Conservation (phyloP, 2,329 filamentous ascomycete genomes). For the Alternaria viburni region DNA sequence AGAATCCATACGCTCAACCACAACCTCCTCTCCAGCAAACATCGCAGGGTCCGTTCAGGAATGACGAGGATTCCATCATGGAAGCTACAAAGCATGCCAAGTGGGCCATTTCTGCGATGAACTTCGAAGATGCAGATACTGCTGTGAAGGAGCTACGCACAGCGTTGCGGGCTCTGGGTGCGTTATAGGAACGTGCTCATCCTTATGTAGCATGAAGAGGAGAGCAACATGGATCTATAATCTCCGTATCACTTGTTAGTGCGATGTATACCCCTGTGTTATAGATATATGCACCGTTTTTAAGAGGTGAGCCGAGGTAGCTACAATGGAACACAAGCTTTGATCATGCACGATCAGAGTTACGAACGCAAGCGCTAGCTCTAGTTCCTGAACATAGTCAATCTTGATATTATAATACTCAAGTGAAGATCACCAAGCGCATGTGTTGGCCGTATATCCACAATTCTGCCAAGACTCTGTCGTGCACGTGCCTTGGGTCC, state of each 20-base stretch:
- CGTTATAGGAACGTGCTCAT: conserved; percentile 28
- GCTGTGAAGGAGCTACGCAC: conserved; percentile 83
- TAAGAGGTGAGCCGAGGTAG: background rate
- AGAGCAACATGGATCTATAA: background rate
- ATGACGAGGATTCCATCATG: conserved; percentile 73
- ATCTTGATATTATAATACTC: no score
- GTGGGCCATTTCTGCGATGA: conserved; percentile 94
- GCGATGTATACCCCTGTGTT: conserved; percentile 23
- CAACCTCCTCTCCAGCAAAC: conserved; percentile 21
- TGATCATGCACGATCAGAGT: no score
- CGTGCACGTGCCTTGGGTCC: conserved; percentile 22
- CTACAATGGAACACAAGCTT: background rate
- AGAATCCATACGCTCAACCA: conserved; percentile 27
- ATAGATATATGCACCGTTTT: conserved; percentile 13
- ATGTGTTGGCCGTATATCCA: background rate
- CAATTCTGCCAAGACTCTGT: conserved; percentile 14
- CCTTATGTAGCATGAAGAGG: background rate
- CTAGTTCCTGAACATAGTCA: background rate
- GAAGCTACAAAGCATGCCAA: conserved; percentile 94
- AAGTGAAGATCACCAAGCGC: background rate
- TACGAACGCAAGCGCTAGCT: no score
- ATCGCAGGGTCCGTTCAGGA: conserved; percentile 54
- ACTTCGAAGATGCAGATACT: conserved; percentile 93
- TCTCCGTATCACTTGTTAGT: background rate
- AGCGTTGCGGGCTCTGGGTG: conserved; percentile 75